Percentiles rank a stretch among this genome's conserved stretches.
Evolutionary conservation across 2,329 filamentous ascomycete genomes (phyloP).

Genomic region (Ceratocystis albifundus): DNA sequence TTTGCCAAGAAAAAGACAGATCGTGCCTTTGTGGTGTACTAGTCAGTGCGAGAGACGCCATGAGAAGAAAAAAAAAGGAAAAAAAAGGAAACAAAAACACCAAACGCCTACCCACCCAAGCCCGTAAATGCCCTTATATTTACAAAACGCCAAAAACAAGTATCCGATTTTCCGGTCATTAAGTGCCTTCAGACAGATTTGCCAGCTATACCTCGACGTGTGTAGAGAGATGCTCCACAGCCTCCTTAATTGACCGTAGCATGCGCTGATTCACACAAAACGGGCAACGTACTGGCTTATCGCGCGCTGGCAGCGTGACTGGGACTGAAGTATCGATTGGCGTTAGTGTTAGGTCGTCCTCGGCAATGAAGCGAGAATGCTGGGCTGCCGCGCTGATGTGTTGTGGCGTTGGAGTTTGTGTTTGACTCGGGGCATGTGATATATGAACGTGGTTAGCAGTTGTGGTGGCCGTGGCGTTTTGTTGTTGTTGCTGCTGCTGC

Average conservation of each 20-base stretch:
- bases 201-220: conserved; percentile 43
- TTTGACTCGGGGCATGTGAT: not conserved
- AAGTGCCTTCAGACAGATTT: no score
- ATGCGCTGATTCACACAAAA: conserved; percentile 52
- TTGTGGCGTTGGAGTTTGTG: conserved; percentile 19
- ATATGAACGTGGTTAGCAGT: not conserved
- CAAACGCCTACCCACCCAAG: not conserved
- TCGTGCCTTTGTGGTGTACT: not conserved
- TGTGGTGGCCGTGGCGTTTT: not conserved
- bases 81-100: not conserved
- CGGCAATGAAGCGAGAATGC: conserved; percentile 22
- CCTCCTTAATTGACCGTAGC: conserved; percentile 49
- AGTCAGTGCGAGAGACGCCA: not conserved
- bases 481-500: not conserved
- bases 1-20: not conserved
- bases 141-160: not conserved
- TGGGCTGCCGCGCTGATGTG: conserved; percentile 25
- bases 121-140: no score
- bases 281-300: conserved; percentile 45
- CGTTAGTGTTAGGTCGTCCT: conserved; percentile 40
- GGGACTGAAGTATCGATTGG: conserved; percentile 43
- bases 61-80: not conserved
- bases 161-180: no score
- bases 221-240: conserved; percentile 51
- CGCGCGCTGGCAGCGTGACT: conserved; percentile 36